phyloP scores from a whole-genome alignment of 2,329 filamentous ascomycete species.

The Xylaria sp. region DNA sequence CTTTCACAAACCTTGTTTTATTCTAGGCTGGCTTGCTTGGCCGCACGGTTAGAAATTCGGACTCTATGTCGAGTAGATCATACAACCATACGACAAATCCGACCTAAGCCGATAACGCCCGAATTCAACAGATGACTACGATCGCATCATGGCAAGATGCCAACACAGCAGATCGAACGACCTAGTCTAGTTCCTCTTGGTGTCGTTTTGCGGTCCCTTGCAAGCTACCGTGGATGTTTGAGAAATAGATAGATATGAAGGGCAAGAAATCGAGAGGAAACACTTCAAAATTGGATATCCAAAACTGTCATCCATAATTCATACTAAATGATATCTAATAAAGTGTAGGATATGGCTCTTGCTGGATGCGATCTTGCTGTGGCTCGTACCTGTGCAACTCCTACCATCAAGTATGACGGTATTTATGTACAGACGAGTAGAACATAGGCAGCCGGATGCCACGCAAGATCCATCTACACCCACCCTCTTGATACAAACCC shows the following conservation, averaged over 20 bases:
- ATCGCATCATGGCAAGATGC: neutral
- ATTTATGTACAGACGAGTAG: constrained; percentile 32
- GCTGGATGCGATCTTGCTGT: constrained; percentile 4
- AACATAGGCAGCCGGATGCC: neutral
- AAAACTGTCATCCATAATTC: constrained; percentile 2
- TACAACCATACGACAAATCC: neutral
- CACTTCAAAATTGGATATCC: neutral
- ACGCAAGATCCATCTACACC: constrained; percentile 9
- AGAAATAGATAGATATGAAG: neutral
- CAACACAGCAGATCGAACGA: neutral
- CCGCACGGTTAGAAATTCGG: neutral
- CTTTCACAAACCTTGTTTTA: neutral
- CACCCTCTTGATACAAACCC: constrained; percentile 30
- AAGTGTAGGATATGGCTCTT: neutral
- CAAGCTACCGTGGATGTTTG: neutral
- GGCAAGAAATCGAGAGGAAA: neutral
- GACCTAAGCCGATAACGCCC: neutral
- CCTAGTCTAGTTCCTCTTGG: neutral
- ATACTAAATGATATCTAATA: constrained; percentile 3
- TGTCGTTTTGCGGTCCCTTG: neutral
- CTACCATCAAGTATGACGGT: neutral
- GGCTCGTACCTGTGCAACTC: neutral
- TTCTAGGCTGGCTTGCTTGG: neutral
- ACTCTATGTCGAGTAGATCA: neutral
- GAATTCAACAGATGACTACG: neutral